Evolutionary conservation across 2,329 filamentous ascomycete species (phyloP).

Genomic region (Apiospora sp.): DNA sequence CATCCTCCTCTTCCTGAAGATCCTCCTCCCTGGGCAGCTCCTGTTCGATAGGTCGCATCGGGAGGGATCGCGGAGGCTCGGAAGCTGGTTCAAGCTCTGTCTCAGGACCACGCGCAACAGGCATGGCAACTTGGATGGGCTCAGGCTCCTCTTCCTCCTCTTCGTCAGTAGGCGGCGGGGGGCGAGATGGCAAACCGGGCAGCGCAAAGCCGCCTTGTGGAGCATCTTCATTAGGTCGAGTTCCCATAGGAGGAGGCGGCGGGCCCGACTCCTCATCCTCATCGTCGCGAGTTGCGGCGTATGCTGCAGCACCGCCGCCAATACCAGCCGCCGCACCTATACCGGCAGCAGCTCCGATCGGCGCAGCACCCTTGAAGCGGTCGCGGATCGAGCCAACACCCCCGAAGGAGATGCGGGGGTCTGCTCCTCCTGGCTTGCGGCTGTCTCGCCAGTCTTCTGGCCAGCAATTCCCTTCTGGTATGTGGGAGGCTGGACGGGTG

Average conservation of each 20-base stretch:
- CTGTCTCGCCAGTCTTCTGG: slow-evolving; percentile 69
- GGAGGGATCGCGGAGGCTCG: slow-evolving; percentile 66
- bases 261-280: slow-evolving; percentile 56
- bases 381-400: slow-evolving; percentile 80
- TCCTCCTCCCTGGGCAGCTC: slow-evolving; percentile 71
- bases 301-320: slow-evolving; percentile 38
- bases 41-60: slow-evolving; percentile 68
- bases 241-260: slow-evolving; percentile 67
- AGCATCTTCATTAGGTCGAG: slow-evolving; percentile 54
- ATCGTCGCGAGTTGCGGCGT: slow-evolving; percentile 46
- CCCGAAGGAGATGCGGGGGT: slow-evolving; percentile 64
- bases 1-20: slow-evolving; percentile 68
- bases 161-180: slow-evolving; percentile 62
- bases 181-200: slow-evolving; percentile 75
- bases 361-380: slow-evolving; percentile 73
- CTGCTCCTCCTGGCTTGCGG: slow-evolving; percentile 47
- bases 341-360: slow-evolving; percentile 42
- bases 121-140: slow-evolving; percentile 86
- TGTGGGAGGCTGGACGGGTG: slow-evolving; percentile 76
- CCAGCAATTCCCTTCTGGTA: slow-evolving; percentile 70
- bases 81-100: slow-evolving; percentile 59
- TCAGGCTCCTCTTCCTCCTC: slow-evolving; percentile 59
- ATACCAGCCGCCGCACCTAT: slow-evolving; percentile 31
- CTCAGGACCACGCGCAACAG: slow-evolving; percentile 72
- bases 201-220: slow-evolving; percentile 80